Conservation (phyloP, 2,329 filamentous ascomycete genomes). For the Paecilomyces sp. region DNA sequence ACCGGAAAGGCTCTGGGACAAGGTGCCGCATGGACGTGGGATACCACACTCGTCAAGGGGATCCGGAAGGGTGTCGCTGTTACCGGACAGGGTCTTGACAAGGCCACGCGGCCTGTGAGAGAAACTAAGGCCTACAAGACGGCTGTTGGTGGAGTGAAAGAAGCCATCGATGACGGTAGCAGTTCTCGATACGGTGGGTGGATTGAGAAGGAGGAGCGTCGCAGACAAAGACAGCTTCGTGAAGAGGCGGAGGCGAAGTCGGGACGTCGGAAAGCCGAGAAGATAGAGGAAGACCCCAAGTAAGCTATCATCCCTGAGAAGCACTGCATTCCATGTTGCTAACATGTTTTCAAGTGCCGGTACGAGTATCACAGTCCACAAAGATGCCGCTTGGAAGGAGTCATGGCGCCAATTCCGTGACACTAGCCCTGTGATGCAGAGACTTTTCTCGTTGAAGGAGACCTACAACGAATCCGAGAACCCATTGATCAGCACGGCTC, state of each 20-base stretch:
- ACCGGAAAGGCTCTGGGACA: conserved; percentile 85
- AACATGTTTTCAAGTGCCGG: conserved; percentile 60
- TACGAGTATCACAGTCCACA: conserved; percentile 90
- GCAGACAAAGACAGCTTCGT: conserved; percentile 66
- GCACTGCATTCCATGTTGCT: conserved; percentile 16
- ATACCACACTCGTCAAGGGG: conserved; percentile 87
- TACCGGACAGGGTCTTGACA: conserved; percentile 82
- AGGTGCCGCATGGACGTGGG: conserved; percentile 94
- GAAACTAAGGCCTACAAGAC: conserved; percentile 90
- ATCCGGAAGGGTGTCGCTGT: conserved; percentile 77
- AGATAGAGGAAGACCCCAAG: conserved; percentile 78
- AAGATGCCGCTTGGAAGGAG: conserved; percentile 95
- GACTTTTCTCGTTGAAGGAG: conserved; percentile 75
- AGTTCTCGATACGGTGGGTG: conserved; percentile 94
- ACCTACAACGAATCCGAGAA: conserved; percentile 97
- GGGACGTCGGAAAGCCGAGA: conserved; percentile 46
- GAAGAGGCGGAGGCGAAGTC: conserved; percentile 55
- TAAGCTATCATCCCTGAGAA: conserved; percentile 43
- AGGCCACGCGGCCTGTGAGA: conserved; percentile 87
- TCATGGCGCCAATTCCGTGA: conserved; percentile 97
- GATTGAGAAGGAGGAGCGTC: conserved; percentile 92
- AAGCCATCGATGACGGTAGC: conserved; percentile 94
- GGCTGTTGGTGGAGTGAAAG: conserved; percentile 62
- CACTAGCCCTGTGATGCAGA: conserved; percentile 78
- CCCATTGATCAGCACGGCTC: conserved; percentile 83